Percentiles rank a stretch among this genome's conserved stretches.
phyloP scores from a whole-genome alignment of 164 flowering plant species.

The Taxillus chinensis region DNA sequence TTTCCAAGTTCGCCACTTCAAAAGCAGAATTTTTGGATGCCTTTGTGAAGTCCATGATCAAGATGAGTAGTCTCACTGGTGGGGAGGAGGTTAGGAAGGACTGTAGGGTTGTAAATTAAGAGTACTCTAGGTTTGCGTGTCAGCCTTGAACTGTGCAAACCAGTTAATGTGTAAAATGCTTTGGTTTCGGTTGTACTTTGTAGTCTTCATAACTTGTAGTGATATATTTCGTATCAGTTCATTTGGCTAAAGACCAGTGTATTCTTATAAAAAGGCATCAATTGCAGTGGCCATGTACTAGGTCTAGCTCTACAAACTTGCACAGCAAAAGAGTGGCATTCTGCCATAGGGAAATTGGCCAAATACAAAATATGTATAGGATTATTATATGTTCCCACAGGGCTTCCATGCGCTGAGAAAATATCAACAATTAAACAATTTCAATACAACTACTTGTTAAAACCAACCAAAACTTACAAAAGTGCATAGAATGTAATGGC shows the following conservation, averaged over 20 bases:
- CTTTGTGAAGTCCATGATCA: conserved; percentile 40
- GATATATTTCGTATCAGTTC: neutral
- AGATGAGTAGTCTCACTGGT: conserved; percentile 52
- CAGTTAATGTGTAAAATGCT: conserved; percentile 1
- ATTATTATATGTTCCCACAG: too few relatives aligned
- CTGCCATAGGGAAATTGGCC: too few relatives aligned
- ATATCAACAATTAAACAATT: too few relatives aligned
- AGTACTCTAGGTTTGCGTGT: neutral
- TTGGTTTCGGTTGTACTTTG: neutral
- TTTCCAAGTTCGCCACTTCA: conserved; percentile 32
- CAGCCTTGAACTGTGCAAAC: neutral
- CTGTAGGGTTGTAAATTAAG: conserved; percentile 34
- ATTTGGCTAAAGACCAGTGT: neutral
- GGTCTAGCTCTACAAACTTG: too few relatives aligned
- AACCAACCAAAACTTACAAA: too few relatives aligned
- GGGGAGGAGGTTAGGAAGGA: conserved; percentile 46
- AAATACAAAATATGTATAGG: too few relatives aligned
- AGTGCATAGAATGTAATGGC: too few relatives aligned
- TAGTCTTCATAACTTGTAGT: neutral
- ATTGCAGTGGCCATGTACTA: too few relatives aligned
- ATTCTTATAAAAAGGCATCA: too few relatives aligned
- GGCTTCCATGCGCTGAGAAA: too few relatives aligned
- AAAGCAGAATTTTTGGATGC: conserved; percentile 25
- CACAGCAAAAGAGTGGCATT: too few relatives aligned
- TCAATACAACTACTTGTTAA: too few relatives aligned